Conservation (phyloP, 2,329 filamentous ascomycete species). For the Clarireedia hainanense region DNA sequence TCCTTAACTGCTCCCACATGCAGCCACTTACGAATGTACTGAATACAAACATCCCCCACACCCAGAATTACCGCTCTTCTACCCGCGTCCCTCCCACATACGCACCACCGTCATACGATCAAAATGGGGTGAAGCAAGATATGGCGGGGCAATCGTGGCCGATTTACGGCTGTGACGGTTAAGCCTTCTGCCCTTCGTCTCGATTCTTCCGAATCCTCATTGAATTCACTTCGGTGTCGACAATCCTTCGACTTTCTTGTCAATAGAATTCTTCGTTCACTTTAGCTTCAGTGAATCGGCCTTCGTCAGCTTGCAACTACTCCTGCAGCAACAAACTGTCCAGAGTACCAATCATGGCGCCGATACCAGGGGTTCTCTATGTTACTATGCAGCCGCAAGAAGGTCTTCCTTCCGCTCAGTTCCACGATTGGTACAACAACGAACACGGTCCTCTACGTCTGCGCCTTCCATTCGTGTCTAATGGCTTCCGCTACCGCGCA, state of each 20-base stretch:
- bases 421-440: conserved; percentile 93
- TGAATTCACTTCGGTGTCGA: not conserved
- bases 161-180: not conserved
- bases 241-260: not conserved
- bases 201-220: not conserved
- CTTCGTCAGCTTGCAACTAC: not conserved
- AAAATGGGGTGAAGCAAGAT: not conserved
- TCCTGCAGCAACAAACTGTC: not conserved
- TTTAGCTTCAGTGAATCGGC: too few relatives aligned
- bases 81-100: not conserved
- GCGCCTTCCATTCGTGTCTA: conserved; percentile 64
- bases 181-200: conserved; percentile 7
- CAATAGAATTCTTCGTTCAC: too few relatives aligned
- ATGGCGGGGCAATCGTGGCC: conserved; percentile 5
- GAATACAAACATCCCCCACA: not conserved
- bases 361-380: conserved; percentile 60
- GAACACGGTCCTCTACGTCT: conserved; percentile 80
- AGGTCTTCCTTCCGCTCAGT: conserved; percentile 54
- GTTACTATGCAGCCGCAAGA: conserved; percentile 77
- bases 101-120: not conserved
- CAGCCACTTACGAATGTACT: not conserved
- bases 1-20: not conserved
- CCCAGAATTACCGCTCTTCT: not conserved
- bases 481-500: conserved; percentile 72
- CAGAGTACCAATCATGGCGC: conserved; percentile 1